phyloP scores from a whole-genome alignment of 805 yeast species.

The Yamadazyma sp. region DNA sequence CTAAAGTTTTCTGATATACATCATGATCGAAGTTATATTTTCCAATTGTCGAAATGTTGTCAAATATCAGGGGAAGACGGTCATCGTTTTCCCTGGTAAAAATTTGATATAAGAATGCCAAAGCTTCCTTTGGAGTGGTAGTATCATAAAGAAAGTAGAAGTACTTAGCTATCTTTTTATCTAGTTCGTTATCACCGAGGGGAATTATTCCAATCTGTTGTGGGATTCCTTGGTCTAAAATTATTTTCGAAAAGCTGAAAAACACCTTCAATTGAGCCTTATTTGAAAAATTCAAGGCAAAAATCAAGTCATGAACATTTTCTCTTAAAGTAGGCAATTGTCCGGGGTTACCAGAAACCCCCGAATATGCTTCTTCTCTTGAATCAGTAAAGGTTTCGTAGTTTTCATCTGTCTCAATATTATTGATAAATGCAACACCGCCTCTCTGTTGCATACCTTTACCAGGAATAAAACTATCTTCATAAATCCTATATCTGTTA shows the following conservation, averaged over 20 bases:
- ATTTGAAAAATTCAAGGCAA: constrained; percentile 61
- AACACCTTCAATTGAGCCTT: constrained; percentile 49
- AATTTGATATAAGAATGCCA: constrained; percentile 39
- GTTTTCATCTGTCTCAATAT: constrained; percentile 60
- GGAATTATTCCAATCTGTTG: constrained; percentile 87
- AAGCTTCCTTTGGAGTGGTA: constrained; percentile 30
- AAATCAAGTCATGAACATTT: constrained; percentile 72
- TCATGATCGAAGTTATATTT: constrained; percentile 16
- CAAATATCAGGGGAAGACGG: constrained; percentile 19
- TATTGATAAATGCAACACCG: constrained; percentile 69
- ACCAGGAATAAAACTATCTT: constrained; percentile 19
- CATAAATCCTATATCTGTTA: constrained; percentile 32
- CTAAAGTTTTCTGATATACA: constrained; percentile 20
- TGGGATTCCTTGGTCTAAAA: constrained; percentile 60
- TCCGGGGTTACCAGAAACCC: constrained; percentile 34
- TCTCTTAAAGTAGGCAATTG: constrained; percentile 68
- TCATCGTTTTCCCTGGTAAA: constrained; percentile 24
- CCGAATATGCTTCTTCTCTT: constrained; percentile 46
- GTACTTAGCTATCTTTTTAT: constrained; percentile 25
- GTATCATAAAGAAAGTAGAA: constrained; percentile 33
- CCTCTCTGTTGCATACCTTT: constrained; percentile 17
- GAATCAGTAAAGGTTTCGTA: constrained; percentile 45
- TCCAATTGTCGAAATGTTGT: constrained; percentile 9
- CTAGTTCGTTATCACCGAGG: constrained; percentile 30
- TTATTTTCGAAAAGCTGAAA: constrained; percentile 45